phyloP scores from a whole-genome alignment of 768 basidiomycete species.

The Russula dissimulans region DNA sequence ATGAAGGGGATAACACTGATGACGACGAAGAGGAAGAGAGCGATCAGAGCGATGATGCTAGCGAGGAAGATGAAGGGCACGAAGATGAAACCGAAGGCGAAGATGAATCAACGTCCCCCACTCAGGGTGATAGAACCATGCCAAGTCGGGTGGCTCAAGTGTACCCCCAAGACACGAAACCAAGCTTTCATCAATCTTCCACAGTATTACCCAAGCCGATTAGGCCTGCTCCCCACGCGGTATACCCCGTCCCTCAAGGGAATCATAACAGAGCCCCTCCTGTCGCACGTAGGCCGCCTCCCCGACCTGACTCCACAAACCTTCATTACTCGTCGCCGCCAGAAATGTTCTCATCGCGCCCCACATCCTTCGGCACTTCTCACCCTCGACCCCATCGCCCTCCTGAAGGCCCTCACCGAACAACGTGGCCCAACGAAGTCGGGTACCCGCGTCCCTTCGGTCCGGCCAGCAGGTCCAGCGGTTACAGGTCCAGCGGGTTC shows the following conservation, averaged over 20 bases:
- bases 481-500: background rate
- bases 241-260: background rate
- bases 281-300: background rate
- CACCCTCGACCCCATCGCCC: background rate
- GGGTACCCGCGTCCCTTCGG: background rate
- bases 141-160: background rate
- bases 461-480: background rate
- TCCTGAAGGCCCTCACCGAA: background rate
- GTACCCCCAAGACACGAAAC: background rate
- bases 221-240: background rate
- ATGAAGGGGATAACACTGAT: background rate
- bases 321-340: background rate
- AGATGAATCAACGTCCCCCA: background rate
- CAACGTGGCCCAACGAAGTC: background rate
- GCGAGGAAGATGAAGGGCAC: background rate
- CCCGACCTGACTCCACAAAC: background rate
- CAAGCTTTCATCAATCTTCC: background rate
- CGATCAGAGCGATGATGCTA: background rate
- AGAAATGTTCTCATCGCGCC: background rate
- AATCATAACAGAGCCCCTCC: background rate
- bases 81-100: background rate
- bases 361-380: background rate
- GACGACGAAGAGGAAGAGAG: background rate
- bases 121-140: background rate
- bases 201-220: background rate